These are phyloP conservation scores for Pseudogymnoascus sp. DNA, from an alignment of 2,329 filamentous ascomycete genomes.

Conservation along the genomic window DNA sequence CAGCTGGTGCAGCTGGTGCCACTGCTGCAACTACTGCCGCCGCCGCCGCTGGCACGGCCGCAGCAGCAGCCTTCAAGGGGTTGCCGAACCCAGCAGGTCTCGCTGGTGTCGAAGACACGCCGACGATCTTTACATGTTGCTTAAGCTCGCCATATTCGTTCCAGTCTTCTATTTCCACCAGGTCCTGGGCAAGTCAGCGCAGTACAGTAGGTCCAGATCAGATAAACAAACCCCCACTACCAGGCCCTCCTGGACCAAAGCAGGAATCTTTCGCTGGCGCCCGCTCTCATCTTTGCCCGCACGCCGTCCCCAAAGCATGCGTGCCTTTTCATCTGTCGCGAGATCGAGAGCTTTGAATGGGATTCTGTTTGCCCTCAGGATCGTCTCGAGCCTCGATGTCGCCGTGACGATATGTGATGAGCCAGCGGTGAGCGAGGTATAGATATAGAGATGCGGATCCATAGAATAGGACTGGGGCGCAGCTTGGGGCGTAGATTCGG, in stretches of 20 bases:
- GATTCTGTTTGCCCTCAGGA: slow-evolving; percentile 88
- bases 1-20: slow-evolving; percentile 24
- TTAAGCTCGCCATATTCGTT: slow-evolving; percentile 97
- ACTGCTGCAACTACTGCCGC: slow-evolving; percentile 24
- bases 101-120: slow-evolving; percentile 30
- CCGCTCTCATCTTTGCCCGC: slow-evolving; percentile 61
- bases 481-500: slow-evolving; percentile 14
- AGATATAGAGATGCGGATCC: slow-evolving; percentile 78
- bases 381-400: slow-evolving; percentile 90
- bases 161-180: slow-evolving; percentile 95
- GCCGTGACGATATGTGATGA: slow-evolving; percentile 95
- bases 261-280: slow-evolving; percentile 69
- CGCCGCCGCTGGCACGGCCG: slow-evolving; percentile 22
- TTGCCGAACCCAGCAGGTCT: not conserved
- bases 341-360: slow-evolving; percentile 90
- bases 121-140: slow-evolving; percentile 64
- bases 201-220: not conserved
- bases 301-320: slow-evolving; percentile 79
- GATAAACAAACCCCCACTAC: slow-evolving; percentile 67
- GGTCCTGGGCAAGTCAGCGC: slow-evolving; percentile 51
- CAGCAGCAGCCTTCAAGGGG: slow-evolving; percentile 14
- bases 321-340: slow-evolving; percentile 80
- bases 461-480: slow-evolving; percentile 31
- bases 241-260: slow-evolving; percentile 76
- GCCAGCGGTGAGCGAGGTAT: slow-evolving; percentile 90